Evolutionary conservation across 2,329 filamentous ascomycete genomes (phyloP), one percentile per base, ranked within the genome.

Genomic region (Orbilia javanica): DNA sequence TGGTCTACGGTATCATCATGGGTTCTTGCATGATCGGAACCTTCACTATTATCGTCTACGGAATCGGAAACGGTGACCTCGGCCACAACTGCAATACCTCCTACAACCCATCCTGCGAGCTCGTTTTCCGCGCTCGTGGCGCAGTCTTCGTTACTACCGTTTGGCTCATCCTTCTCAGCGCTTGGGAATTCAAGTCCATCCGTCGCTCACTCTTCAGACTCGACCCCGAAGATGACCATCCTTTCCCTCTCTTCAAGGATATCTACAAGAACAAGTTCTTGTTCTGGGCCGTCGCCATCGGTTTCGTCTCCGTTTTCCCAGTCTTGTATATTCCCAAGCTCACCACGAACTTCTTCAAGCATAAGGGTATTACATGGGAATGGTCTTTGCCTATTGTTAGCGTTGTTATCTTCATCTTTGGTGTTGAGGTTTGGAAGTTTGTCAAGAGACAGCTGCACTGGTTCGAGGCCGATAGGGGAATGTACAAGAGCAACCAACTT

Each of bases 121-220:
- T 87, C 0, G 89, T 92, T 5, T 93, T 91, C 86, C 89, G 90
- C 18, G 91, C 91, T 0, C 89, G 92, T 13, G 90, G 90, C 0
- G 92, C 92, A 0, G 91, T 89, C 3, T 93, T 93, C 82, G 90
- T 90, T 34, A 91, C 89, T 80, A 86, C 93, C 65, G 93, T 91
- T 0, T 93, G 91, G 91, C 91, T 91, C 80, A 90, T 91, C 0
- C 87, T 93, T 18, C 92, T 93, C 85, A 86, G 93, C 4, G 92
- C 92, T 0, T 94, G 92, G 92, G 91, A 94, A 67, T 82, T 82
- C 79, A 81, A 80, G 18, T 80, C 92, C 81, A 88, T 91, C 84
- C 89, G 91, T 22, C 88, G 90, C 50, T 90, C 88, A 6, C 92
- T 94, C 86, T 93, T 94, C 87, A 87, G 88, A 81, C 92, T 93